phyloP scores from a whole-genome alignment of 1,284 basidiomycete genomes.

The Wallemia mellicola region DNA sequence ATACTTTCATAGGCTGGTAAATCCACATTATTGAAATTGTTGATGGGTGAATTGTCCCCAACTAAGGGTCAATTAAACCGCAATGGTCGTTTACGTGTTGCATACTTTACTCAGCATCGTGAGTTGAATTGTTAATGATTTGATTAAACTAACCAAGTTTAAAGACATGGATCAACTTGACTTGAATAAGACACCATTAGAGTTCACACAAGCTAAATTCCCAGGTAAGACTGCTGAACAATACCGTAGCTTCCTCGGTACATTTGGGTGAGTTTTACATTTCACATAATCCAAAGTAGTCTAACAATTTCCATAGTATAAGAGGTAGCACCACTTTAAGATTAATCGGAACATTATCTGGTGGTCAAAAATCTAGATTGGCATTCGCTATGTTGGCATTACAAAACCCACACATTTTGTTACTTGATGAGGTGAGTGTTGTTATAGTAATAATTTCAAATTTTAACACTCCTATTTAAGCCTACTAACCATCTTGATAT shows the following conservation, averaged over 20 bases:
- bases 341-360: slow-evolving; percentile 51
- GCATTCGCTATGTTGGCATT: slow-evolving; percentile 79
- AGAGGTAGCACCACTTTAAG: slow-evolving; percentile 77
- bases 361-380: slow-evolving; percentile 89
- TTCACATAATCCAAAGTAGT: too few species aligned
- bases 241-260: slow-evolving; percentile 78
- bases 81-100: slow-evolving; percentile 66
- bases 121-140: too few species aligned
- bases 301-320: too few species aligned
- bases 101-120: slow-evolving; percentile 94
- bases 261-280: too few species aligned
- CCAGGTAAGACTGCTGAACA: slow-evolving; percentile 92
- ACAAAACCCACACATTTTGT: slow-evolving; percentile 55
- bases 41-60: slow-evolving; percentile 69
- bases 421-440: slow-evolving; percentile 86
- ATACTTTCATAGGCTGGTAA: too few species aligned
- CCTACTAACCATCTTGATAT: slow-evolving; percentile 97
- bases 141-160: too few species aligned
- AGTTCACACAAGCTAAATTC: slow-evolving; percentile 67
- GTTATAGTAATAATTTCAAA: too few species aligned
- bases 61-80: slow-evolving; percentile 51
- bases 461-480: too few species aligned
- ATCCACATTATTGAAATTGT: slow-evolving; percentile 38
- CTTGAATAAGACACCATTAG: slow-evolving; percentile 57
- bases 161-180: slow-evolving; percentile 80